Percentiles rank a stretch among this genome's conserved stretches.
Conservation (phyloP, 2,329 filamentous ascomycete genomes). For the Fusarium brachygibbosum region DNA sequence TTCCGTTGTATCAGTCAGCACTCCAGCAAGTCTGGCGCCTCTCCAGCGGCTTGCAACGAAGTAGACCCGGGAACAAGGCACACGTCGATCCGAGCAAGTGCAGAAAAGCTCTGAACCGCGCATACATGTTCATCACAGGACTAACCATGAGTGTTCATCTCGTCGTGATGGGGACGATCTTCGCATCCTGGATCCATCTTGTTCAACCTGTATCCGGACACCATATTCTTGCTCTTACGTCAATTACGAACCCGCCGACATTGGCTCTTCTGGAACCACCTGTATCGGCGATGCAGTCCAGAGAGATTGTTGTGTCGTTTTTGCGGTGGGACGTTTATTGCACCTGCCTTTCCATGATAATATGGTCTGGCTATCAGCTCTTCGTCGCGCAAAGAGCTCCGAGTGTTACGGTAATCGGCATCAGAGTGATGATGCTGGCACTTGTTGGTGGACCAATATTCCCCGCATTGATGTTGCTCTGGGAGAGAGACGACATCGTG, state of each 20-base stretch:
- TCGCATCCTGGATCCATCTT: constrained; percentile 8
- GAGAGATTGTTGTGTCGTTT: constrained; percentile 40
- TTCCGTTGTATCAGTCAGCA: constrained; percentile 33
- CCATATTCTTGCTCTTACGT: constrained; percentile 35
- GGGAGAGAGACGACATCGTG: constrained; percentile 28
- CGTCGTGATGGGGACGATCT: constrained; percentile 20
- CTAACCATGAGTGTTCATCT: constrained; percentile 20
- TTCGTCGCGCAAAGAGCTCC: neutral
- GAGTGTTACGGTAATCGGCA: neutral
- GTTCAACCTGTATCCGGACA: constrained; percentile 17
- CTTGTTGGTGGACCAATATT: constrained; percentile 37
- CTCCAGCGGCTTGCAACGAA: neutral
- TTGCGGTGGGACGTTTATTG: constrained; percentile 45
- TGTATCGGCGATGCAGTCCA: constrained; percentile 6
- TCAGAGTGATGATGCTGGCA: constrained; percentile 2
- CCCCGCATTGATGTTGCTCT: constrained; percentile 36
- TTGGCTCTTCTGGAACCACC: constrained; percentile 29
- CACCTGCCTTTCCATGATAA: constrained; percentile 30
- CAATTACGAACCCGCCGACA: constrained; percentile 28
- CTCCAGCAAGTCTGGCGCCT: constrained; percentile 1
- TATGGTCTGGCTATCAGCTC: constrained; percentile 39
- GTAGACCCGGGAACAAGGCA: neutral
- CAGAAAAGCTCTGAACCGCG: neutral
- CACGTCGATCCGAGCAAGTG: neutral
- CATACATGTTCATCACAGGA: constrained; percentile 25